Conservation (phyloP, 1,284 basidiomycete genomes). For the Acaromyces ingoldii region DNA sequence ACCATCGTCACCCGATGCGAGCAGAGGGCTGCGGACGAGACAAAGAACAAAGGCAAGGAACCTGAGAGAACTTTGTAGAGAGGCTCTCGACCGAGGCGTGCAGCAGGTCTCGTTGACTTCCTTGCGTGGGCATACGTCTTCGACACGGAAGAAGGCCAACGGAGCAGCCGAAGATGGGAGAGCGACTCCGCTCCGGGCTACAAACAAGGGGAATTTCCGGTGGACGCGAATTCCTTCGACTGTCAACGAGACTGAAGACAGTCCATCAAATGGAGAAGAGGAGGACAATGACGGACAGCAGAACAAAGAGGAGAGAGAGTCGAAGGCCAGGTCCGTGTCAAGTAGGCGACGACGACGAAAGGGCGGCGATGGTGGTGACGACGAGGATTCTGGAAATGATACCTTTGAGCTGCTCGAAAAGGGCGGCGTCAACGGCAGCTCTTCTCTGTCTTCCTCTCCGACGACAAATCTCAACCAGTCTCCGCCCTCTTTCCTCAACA, state of each 20-base stretch:
- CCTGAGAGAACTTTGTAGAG: constrained; percentile 4
- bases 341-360: background rate
- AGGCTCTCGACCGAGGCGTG: background rate
- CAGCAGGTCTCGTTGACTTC: background rate
- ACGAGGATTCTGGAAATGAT: background rate
- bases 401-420: constrained; percentile 1
- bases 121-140: background rate
- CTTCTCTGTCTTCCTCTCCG: no score
- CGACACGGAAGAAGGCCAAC: background rate
- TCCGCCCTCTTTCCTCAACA: no score
- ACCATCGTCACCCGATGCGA: background rate
- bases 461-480: no score
- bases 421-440: background rate
- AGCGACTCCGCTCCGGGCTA: background rate
- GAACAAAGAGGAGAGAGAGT: no score
- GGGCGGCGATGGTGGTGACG: background rate
- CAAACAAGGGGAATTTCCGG: background rate
- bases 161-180: background rate
- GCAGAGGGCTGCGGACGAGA: background rate
- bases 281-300: no score
- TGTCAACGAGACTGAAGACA: no score
- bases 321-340: no score
- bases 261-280: no score
- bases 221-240: no score
- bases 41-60: constrained; percentile 1